Percentiles rank a stretch among this genome's conserved stretches.
These are phyloP conservation scores for Penicillium lividum DNA, from an alignment of 495 filamentous ascomycete genomes.

Conservation along the genomic window DNA sequence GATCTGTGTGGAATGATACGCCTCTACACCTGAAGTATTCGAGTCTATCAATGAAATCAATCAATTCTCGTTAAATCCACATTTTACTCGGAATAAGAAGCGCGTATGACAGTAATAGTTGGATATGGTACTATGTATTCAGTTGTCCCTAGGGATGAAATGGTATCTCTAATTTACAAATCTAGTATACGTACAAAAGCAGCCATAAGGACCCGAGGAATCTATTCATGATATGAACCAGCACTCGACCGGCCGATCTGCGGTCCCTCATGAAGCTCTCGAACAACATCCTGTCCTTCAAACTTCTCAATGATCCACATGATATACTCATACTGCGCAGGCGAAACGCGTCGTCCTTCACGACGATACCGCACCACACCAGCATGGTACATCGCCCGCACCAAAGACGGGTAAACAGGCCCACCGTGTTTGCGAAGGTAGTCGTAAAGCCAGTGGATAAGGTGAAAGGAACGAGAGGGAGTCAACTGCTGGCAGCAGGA, in stretches of 20 bases:
- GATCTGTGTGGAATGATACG: background rate
- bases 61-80: background rate
- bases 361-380: constrained; percentile 43
- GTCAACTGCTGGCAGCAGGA: constrained; percentile 33
- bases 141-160: background rate
- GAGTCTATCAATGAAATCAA: constrained; percentile 10
- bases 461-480: constrained; percentile 37
- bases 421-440: constrained; percentile 38
- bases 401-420: constrained; percentile 40
- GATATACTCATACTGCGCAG: constrained; percentile 38
- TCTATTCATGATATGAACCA: background rate
- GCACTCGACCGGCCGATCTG: constrained; percentile 9
- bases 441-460: constrained; percentile 43
- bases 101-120: background rate
- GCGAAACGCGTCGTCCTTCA: constrained; percentile 29
- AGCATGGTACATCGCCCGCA: constrained; percentile 49
- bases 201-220: background rate
- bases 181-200: background rate
- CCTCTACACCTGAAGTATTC: constrained; percentile 4
- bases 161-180: background rate
- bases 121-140: background rate
- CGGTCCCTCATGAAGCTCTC: constrained; percentile 20
- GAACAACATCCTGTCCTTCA: constrained; percentile 37
- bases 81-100: background rate
- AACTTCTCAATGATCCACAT: constrained; percentile 33